phyloP scores from a whole-genome alignment of 352 stramenopile genomes.

The Phytophthora pisi region DNA sequence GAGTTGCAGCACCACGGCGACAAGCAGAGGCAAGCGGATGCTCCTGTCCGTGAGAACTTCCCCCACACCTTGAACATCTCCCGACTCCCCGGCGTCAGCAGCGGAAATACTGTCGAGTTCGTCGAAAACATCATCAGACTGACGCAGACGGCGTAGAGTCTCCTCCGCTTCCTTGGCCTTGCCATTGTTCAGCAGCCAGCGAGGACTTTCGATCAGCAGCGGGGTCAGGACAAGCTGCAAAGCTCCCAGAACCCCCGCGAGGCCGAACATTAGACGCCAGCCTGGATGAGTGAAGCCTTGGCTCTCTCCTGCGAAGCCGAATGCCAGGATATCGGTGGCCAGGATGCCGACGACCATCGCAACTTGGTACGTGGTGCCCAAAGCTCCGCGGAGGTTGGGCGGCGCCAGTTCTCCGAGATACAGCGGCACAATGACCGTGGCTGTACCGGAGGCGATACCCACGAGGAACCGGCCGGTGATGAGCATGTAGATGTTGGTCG shows the following conservation, averaged over 20 bases:
- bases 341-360: conserved; percentile 69
- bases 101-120: conserved; percentile 76
- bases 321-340: conserved; percentile 49
- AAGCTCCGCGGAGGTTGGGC: conserved; percentile 63
- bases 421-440: conserved; percentile 70
- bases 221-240: conserved; percentile 57
- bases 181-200: conserved; percentile 71
- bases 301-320: conserved; percentile 59
- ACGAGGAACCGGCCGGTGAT: conserved; percentile 71
- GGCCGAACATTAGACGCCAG: conserved; percentile 73
- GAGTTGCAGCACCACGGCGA: conserved; percentile 70
- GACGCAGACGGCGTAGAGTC: conserved; percentile 55
- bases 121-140: conserved; percentile 62
- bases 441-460: conserved; percentile 64
- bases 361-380: conserved; percentile 76
- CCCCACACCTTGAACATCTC: conserved; percentile 52
- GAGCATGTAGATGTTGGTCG: conserved; percentile 76
- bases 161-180: conserved; percentile 54
- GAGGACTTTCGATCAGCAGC: conserved; percentile 68
- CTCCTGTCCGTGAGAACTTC: conserved; percentile 55
- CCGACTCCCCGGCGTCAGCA: conserved; percentile 61
- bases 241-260: conserved; percentile 56
- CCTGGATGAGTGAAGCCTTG: conserved; percentile 50
- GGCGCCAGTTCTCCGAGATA: conserved; percentile 75
- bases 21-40: conserved; percentile 62